phyloP scores from a whole-genome alignment of 768 basidiomycete species.

The Lactarius deliciosus region DNA sequence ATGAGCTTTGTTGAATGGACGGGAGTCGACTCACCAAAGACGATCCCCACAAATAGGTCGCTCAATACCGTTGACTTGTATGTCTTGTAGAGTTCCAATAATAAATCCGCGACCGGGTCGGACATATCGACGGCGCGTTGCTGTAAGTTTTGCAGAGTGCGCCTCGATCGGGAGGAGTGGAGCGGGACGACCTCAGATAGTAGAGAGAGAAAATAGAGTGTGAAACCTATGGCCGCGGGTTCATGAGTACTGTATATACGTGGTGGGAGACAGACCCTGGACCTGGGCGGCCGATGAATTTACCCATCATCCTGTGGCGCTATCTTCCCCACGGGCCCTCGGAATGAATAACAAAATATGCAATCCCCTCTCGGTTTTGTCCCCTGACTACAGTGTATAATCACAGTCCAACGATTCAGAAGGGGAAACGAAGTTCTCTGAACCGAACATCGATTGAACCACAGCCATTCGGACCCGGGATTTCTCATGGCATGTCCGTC shows the following conservation, averaged over 20 bases:
- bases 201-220: not conserved
- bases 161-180: constrained; percentile 1
- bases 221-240: not conserved
- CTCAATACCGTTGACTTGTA: constrained; percentile 14
- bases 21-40: constrained; percentile 16
- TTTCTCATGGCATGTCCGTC: too few relatives aligned
- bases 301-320: not conserved
- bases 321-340: not conserved
- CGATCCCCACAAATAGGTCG: constrained; percentile 15
- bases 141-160: not conserved
- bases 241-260: not conserved
- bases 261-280: not conserved
- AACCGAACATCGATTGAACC: too few relatives aligned
- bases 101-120: not conserved
- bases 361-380: too few relatives aligned
- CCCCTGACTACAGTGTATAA: too few relatives aligned
- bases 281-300: not conserved
- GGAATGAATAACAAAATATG: too few relatives aligned
- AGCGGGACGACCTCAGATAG: not conserved
- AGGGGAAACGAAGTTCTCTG: too few relatives aligned
- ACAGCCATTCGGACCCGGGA: too few relatives aligned
- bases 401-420: too few relatives aligned
- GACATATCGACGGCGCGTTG: constrained; percentile 11
- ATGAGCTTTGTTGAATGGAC: not conserved
- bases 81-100: constrained; percentile 10